Conservation (phyloP, 2,329 filamentous ascomycete species). For the Trichophyton equinum region DNA sequence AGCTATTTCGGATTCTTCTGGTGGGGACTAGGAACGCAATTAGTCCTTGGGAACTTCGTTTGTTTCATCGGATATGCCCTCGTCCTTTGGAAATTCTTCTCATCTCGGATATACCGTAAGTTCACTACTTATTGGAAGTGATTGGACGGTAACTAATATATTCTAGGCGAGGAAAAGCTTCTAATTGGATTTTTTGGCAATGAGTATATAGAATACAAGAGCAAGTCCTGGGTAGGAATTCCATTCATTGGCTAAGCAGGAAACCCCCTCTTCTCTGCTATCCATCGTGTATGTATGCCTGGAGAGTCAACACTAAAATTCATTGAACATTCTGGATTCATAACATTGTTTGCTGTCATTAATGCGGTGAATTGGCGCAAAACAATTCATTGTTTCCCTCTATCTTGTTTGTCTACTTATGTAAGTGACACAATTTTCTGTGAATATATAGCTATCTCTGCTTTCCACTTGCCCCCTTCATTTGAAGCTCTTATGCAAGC, state of each 20-base stretch:
- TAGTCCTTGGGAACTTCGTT: slow-evolving; percentile 72
- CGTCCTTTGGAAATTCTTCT: slow-evolving; percentile 81
- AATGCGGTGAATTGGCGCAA: neutral
- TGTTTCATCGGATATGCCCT: slow-evolving; percentile 62
- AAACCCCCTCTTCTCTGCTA: neutral
- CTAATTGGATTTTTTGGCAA: slow-evolving; percentile 72
- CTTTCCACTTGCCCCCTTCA: too few species aligned
- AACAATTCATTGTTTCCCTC: neutral
- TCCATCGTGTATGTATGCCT: neutral
- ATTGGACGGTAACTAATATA: slow-evolving; percentile 5
- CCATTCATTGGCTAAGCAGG: slow-evolving; percentile 52
- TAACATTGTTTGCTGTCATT: too few species aligned
- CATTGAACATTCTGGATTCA: too few species aligned
- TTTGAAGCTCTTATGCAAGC: too few species aligned
- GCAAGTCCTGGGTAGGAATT: slow-evolving; percentile 62
- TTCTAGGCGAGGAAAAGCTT: slow-evolving; percentile 59
- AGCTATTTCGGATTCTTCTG: slow-evolving; percentile 98
- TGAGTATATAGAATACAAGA: slow-evolving; percentile 64
- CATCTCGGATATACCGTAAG: slow-evolving; percentile 52
- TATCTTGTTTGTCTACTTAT: neutral
- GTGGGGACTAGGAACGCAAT: slow-evolving; percentile 91
- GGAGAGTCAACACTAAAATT: neutral
- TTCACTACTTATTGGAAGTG: slow-evolving; percentile 12
- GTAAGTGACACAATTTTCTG: too few species aligned
- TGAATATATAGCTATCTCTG: too few species aligned